Percentiles rank a stretch among this genome's conserved stretches.
phyloP scores from a whole-genome alignment of 2,329 filamentous ascomycete species.

The Chaetothyriales sp. region DNA sequence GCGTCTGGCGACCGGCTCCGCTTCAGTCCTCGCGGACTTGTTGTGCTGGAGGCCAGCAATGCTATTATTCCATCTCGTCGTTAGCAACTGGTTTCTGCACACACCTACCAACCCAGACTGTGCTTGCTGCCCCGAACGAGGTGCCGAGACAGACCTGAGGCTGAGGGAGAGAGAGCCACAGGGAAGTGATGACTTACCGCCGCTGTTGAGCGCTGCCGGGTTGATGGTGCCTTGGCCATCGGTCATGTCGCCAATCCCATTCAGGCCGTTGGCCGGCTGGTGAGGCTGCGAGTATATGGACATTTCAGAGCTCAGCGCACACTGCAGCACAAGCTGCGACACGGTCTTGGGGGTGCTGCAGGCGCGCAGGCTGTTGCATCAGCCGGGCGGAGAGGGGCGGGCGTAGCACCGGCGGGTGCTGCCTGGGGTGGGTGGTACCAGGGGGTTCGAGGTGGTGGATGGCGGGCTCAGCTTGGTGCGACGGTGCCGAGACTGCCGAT shows the following conservation, averaged over 20 bases:
- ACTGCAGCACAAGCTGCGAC: background rate
- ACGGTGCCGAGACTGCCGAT: background rate
- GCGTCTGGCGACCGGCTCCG: slow-evolving; percentile 61
- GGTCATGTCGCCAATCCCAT: slow-evolving; percentile 39
- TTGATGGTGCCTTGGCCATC: slow-evolving; percentile 83
- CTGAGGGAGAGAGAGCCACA: background rate
- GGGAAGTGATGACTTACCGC: slow-evolving; percentile 38
- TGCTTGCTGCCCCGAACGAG: background rate
- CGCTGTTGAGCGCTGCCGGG: slow-evolving; percentile 68
- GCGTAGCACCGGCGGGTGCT: slow-evolving; percentile 10
- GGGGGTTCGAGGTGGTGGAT: background rate
- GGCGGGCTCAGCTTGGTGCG: background rate
- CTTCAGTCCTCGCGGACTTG: slow-evolving; percentile 55
- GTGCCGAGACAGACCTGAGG: background rate
- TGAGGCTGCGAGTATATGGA: slow-evolving; percentile 34
- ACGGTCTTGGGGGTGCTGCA: slow-evolving; percentile 6
- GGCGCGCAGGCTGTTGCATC: slow-evolving; percentile 16
- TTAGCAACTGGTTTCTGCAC: slow-evolving; percentile 21
- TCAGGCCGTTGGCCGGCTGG: slow-evolving; percentile 44
- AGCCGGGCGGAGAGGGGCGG: slow-evolving; percentile 11
- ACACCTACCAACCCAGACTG: slow-evolving; percentile 6
- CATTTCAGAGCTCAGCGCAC: slow-evolving; percentile 7
- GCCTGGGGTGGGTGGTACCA: slow-evolving; percentile 1
- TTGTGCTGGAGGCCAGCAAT: slow-evolving; percentile 23
- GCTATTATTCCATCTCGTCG: slow-evolving; percentile 23